phyloP scores from a whole-genome alignment of 345 rosid genomes.

The Melaleuca alternifolia region DNA sequence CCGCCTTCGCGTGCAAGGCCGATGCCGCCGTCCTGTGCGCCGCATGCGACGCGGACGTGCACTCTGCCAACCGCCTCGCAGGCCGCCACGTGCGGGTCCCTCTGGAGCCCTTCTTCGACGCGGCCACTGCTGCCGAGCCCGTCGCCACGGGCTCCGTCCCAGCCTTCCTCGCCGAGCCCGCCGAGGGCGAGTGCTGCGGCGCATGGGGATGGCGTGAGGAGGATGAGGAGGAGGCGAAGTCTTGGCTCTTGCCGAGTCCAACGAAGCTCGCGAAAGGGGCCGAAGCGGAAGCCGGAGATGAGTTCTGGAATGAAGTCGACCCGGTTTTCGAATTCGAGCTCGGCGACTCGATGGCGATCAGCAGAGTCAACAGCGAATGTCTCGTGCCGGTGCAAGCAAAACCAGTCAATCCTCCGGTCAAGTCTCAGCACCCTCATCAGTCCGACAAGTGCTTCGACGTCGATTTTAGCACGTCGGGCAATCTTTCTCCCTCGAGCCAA shows the following conservation, averaged over 20 bases:
- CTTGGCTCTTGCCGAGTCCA: slow-evolving; percentile 12
- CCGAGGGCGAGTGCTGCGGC: neutral
- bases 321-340: slow-evolving; percentile 13
- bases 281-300: neutral
- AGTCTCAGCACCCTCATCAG: neutral
- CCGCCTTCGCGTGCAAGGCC: slow-evolving; percentile 31
- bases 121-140: slow-evolving; percentile 5
- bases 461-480: slow-evolving; percentile 15
- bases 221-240: neutral
- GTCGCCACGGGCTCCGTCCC: slow-evolving; percentile 3
- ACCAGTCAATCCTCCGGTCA: neutral
- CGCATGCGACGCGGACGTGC: slow-evolving; percentile 31
- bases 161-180: neutral
- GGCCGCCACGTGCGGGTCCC: slow-evolving; percentile 30
- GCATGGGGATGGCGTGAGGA: neutral
- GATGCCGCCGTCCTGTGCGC: slow-evolving; percentile 35
- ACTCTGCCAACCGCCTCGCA: slow-evolving; percentile 35
- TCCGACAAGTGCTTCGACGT: slow-evolving; percentile 8
- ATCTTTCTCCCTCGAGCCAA: slow-evolving; percentile 21
- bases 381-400: slow-evolving; percentile 24
- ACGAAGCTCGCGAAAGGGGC: neutral
- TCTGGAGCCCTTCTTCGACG: slow-evolving; percentile 24
- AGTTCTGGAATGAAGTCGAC: slow-evolving; percentile 9
- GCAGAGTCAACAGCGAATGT: neutral
- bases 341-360: neutral